These are phyloP conservation scores for Psilocybe subaeruginosa DNA, from an alignment of 768 basidiomycete species.

Conservation along the genomic window DNA sequence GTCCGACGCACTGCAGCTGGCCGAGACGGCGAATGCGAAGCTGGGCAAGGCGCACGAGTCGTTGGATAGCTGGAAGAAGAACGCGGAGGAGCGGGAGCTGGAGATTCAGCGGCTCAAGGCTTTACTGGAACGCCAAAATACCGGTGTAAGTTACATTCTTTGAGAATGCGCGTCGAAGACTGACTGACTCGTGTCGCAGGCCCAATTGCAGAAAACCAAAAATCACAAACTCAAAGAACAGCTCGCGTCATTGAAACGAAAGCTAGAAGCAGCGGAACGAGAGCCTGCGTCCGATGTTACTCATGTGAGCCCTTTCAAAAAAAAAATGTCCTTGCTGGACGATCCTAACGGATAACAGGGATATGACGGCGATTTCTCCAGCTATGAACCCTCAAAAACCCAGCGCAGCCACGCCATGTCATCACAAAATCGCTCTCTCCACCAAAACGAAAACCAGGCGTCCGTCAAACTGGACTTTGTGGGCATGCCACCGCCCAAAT, in stretches of 20 bases:
- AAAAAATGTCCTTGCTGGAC: too few species aligned
- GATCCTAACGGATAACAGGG: constrained; percentile 16
- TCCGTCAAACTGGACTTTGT: constrained; percentile 33
- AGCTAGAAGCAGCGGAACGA: constrained; percentile 17
- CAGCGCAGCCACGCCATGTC: constrained; percentile 14
- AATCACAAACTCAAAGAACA: constrained; percentile 26
- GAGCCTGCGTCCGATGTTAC: constrained; percentile 18
- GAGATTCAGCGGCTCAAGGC: constrained; percentile 32
- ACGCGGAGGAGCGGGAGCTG: constrained; percentile 25
- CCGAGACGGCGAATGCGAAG: constrained; percentile 29
- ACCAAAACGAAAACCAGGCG: constrained; percentile 20
- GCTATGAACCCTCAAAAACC: constrained; percentile 20
- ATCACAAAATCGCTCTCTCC: constrained; percentile 5
- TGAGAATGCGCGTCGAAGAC: neutral
- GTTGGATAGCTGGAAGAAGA: constrained; percentile 18
- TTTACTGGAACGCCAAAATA: constrained; percentile 30
- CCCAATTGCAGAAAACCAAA: constrained; percentile 23
- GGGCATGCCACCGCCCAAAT: constrained; percentile 42
- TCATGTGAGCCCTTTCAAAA: constrained; percentile 3
- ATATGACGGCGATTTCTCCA: constrained; percentile 28
- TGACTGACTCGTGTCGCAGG: constrained; percentile 14
- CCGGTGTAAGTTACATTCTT: constrained; percentile 24
- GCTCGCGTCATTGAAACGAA: constrained; percentile 18
- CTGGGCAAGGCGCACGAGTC: constrained; percentile 21
- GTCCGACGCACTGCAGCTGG: constrained; percentile 30